These are phyloP conservation scores for Dryadomyces quercivorus DNA, from an alignment of 2,329 filamentous ascomycete genomes.

Conservation along the genomic window DNA sequence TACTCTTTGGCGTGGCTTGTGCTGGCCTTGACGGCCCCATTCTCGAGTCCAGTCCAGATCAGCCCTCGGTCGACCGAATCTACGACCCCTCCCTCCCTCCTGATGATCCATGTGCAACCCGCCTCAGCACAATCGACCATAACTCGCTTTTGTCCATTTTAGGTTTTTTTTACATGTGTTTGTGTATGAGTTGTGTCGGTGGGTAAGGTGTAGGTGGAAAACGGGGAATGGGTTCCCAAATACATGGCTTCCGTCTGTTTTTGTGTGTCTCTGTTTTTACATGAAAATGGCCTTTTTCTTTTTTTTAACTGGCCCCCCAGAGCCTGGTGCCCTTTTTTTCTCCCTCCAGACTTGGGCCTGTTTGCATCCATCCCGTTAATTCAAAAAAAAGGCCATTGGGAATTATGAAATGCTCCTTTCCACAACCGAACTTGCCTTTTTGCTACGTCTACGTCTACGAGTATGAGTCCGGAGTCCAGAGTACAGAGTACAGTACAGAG, in stretches of 20 bases:
- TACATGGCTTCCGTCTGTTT: constrained; percentile 2
- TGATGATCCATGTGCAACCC: background rate
- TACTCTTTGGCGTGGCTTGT: background rate
- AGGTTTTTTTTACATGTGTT: constrained; percentile 1
- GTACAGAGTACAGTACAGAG: too few species aligned
- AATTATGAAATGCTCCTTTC: constrained; percentile 6
- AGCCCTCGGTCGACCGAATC: constrained; percentile 2
- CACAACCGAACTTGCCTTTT: background rate
- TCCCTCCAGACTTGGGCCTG: background rate
- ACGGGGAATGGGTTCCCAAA: background rate
- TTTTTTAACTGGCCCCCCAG: background rate
- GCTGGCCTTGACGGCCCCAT: background rate
- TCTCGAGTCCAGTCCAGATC: background rate
- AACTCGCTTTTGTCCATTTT: constrained; percentile 3
- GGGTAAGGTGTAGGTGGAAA: constrained; percentile 2
- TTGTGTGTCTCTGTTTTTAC: background rate
- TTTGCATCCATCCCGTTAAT: constrained; percentile 5
- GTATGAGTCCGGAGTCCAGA: too few species aligned
- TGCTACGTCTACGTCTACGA: too few species aligned
- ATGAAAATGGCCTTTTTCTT: constrained; percentile 6
- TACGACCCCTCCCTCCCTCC: background rate
- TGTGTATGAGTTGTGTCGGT: constrained; percentile 5
- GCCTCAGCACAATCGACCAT: background rate
- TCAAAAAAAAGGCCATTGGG: constrained; percentile 5
- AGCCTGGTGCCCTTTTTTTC: constrained; percentile 1